phyloP scores from a whole-genome alignment of 495 filamentous ascomycete genomes.

The Xylaria venustula region DNA sequence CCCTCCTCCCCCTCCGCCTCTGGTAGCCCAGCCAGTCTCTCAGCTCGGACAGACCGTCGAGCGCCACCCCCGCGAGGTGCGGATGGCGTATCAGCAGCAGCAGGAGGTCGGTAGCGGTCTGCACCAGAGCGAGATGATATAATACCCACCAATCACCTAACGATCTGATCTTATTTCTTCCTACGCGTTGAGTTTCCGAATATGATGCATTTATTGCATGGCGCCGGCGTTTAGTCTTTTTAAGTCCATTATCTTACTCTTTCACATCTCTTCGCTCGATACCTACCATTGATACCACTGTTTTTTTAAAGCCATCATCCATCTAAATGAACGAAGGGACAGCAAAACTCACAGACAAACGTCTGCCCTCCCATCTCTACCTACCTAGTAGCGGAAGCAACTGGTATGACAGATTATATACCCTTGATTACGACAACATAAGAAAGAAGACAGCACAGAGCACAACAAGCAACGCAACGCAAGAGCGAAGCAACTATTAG shows the following conservation, averaged over 20 bases:
- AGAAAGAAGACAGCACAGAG: not conserved
- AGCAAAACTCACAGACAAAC: too few relatives aligned
- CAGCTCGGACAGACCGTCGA: conserved; percentile 20
- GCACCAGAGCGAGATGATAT: conserved; percentile 48
- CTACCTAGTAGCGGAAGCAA: not conserved
- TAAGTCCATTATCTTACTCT: not conserved
- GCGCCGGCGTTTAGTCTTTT: conserved; percentile 27
- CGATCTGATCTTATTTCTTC: not conserved
- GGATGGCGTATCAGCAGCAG: conserved; percentile 34
- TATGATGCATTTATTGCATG: conserved; percentile 30
- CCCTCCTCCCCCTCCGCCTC: not conserved
- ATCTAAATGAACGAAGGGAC: too few relatives aligned
- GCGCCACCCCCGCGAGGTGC: conserved; percentile 42
- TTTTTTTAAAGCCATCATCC: too few relatives aligned
- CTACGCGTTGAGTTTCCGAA: conserved; percentile 15
- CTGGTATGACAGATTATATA: not conserved
- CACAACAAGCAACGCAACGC: conserved; percentile 5
- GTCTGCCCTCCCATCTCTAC: conserved; percentile 17
- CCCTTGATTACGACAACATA: not conserved
- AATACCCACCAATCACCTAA: not conserved
- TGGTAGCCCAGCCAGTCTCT: not conserved
- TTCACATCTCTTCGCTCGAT: conserved; percentile 6
- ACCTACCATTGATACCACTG: conserved; percentile 24
- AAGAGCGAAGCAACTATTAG: too few relatives aligned
- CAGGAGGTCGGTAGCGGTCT: conserved; percentile 46